phyloP scores from a whole-genome alignment of 2,329 filamentous ascomycete species.

The Aspergillus niger region DNA sequence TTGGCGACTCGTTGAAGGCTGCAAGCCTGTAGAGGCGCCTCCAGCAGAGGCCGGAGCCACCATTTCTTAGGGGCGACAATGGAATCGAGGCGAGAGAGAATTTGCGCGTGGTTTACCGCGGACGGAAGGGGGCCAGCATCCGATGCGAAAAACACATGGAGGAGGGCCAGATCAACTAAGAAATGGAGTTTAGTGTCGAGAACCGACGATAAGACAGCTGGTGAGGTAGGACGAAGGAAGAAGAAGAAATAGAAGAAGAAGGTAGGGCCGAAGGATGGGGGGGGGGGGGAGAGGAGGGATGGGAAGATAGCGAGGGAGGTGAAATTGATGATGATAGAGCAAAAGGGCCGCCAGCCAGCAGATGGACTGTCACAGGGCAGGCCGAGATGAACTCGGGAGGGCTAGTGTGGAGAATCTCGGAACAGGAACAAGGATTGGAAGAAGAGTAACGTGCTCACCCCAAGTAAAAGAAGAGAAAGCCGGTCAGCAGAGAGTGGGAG shows the following conservation, averaged over 20 bases:
- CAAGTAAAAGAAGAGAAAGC: neutral
- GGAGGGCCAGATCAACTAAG: slow-evolving; percentile 23
- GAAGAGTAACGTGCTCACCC: slow-evolving; percentile 11
- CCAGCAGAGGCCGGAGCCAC: slow-evolving; percentile 49
- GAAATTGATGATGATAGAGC: slow-evolving; percentile 18
- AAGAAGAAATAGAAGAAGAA: neutral
- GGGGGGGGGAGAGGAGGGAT: slow-evolving; percentile 7
- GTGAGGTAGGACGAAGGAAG: slow-evolving; percentile 19
- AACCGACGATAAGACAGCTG: slow-evolving; percentile 6
- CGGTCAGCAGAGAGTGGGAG: slow-evolving; percentile 6
- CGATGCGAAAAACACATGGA: slow-evolving; percentile 41
- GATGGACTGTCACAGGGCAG: slow-evolving; percentile 20
- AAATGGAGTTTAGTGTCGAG: slow-evolving; percentile 6
- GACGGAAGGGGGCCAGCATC: slow-evolving; percentile 29
- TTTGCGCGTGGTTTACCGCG: slow-evolving; percentile 33
- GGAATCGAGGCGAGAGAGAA: slow-evolving; percentile 16
- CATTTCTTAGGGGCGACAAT: slow-evolving; percentile 38
- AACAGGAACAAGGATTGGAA: slow-evolving; percentile 20
- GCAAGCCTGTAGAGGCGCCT: slow-evolving; percentile 37
- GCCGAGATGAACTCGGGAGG: slow-evolving; percentile 27
- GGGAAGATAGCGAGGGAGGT: slow-evolving; percentile 17
- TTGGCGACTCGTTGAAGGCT: slow-evolving; percentile 36
- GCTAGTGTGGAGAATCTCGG: slow-evolving; percentile 30
- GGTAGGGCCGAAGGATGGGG: slow-evolving; percentile 10
- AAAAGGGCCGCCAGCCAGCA: slow-evolving; percentile 15